Base-by-base conservation (phyloP, 176 grass and related monocot species). In the Aegilops speltoides region DNA sequence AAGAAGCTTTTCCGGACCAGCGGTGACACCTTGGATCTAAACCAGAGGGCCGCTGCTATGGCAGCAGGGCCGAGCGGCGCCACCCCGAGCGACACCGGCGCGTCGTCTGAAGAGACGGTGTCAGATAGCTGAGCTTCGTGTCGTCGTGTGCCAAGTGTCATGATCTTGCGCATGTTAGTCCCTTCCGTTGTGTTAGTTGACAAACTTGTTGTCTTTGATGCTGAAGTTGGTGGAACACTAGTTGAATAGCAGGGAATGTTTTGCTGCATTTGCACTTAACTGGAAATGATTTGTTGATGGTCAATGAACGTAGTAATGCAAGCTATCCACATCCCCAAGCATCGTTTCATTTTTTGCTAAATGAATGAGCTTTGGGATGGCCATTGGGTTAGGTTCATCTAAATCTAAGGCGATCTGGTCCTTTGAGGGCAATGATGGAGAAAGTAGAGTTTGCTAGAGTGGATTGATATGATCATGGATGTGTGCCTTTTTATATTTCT, bases 31-130 rank as follows among this genome's bases (percentile, higher is more conserved):
- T 37, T 92, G 79, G 90, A 91, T 89, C 73, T 92, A 29, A 91
- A 89, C 37, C 76, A 78, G 46, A 71, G 48, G 23, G 71, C 66
- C 12, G 64, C 81, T 70, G 78, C 46, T 61, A 68, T 79, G 8
- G 73, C 45, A 19, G 88, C 46, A 65, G 72, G 72, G 72, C 86
- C 64, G 13, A 86, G 31, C 19, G 82, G 79, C 20, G 64, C 70
- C 64, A 70, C 69, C 17, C 83, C 76, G 4, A 93, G 87, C 24
- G 65, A 91, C 36, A 85, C 86, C 0, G 88, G 91, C 22, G 91
- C 54, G 3, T 93, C 93, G 16, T 95, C 93, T 0, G 93, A 95
- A 89, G 88, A 93, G 87, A 93, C 93, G 1, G 87, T 95, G 68
- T 95, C 91, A 6, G 93, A 95, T 40, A 77, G 89, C 56, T 91